These are phyloP conservation scores for Piromyces sp. DNA, from an alignment of 192 early-diverging fungal species.

Conservation along the genomic window DNA sequence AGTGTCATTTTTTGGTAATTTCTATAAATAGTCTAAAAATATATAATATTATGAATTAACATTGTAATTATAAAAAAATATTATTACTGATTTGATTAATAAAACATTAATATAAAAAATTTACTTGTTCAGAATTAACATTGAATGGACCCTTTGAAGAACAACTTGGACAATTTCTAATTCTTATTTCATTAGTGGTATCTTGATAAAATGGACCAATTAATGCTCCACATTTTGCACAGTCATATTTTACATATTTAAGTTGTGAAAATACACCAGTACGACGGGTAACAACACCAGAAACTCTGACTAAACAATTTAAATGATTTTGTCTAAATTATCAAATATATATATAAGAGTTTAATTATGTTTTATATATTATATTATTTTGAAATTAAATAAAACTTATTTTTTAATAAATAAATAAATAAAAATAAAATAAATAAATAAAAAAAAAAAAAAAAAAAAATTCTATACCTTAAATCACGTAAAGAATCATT, in stretches of 20 bases:
- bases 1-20: constrained; percentile 93
- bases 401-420: no score
- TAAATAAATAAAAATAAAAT: no score
- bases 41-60: background rate
- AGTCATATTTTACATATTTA: constrained; percentile 91
- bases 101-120: background rate
- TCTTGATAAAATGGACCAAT: constrained; percentile 93
- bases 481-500: constrained; percentile 72
- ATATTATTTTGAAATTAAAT: no score
- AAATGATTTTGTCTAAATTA: constrained; percentile 67
- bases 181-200: constrained; percentile 62
- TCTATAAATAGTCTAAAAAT: constrained; percentile 66
- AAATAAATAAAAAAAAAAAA: no score
- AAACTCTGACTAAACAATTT: constrained; percentile 77
- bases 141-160: constrained; percentile 80
- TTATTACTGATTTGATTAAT: no score
- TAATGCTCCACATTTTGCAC: constrained; percentile 75
- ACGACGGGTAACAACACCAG: constrained; percentile 81
- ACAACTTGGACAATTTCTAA: constrained; percentile 71
- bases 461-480: no score
- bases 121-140: constrained; percentile 72
- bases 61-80: no score
- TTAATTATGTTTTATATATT: no score
- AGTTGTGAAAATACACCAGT: constrained; percentile 93
- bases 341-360: no score